Conservation (phyloP, 116 monocot species). For the Papilionanthe hybrid region DNA sequence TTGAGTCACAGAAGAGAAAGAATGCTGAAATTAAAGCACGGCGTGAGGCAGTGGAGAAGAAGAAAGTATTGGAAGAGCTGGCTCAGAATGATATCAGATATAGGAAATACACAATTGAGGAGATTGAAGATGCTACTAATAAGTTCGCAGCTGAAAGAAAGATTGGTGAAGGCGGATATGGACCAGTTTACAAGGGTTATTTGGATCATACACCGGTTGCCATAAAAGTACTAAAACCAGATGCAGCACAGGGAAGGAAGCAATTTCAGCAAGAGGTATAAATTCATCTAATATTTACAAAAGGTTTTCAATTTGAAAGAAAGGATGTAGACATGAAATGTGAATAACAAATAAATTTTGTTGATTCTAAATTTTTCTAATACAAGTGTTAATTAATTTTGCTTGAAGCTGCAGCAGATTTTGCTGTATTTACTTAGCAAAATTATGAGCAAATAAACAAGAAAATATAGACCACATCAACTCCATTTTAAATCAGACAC, state of each 20-base stretch:
- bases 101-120: constrained; percentile 31
- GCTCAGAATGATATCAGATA: constrained; percentile 19
- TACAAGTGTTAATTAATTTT: neutral
- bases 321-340: neutral
- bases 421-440: too few relatives aligned
- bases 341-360: neutral
- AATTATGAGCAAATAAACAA: too few relatives aligned
- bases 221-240: constrained; percentile 38
- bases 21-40: constrained; percentile 23
- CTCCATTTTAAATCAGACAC: too few relatives aligned
- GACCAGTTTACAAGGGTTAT: constrained; percentile 30
- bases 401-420: too few relatives aligned
- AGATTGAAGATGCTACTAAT: constrained; percentile 31
- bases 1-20: constrained; percentile 23
- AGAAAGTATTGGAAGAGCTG: constrained; percentile 12
- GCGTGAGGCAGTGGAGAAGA: constrained; percentile 23
- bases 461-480: too few relatives aligned
- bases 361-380: neutral
- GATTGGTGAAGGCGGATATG: constrained; percentile 49
- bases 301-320: neutral
- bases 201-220: constrained; percentile 45
- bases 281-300: neutral
- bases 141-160: constrained; percentile 18
- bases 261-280: constrained; percentile 48
- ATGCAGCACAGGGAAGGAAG: constrained; percentile 38